These are phyloP conservation scores for Lactifluus subvellereus DNA, from an alignment of 768 basidiomycete species.

Conservation along the genomic window DNA sequence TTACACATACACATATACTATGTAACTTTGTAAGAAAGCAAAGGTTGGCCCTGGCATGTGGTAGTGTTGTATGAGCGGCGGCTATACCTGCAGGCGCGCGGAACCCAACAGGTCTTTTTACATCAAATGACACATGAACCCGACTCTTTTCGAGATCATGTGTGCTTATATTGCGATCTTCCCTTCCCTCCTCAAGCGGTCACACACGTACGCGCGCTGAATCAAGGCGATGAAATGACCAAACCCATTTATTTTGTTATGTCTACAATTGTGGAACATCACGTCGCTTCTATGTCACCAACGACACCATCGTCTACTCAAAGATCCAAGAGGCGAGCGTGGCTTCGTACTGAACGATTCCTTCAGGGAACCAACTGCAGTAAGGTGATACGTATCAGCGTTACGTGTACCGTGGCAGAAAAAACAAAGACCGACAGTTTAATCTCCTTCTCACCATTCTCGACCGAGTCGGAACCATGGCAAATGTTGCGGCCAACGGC, in stretches of 20 bases:
- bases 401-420: not conserved
- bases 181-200: not conserved
- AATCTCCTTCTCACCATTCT: conserved; percentile 93
- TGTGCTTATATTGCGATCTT: not conserved
- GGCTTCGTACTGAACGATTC: conserved; percentile 63
- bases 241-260: not conserved
- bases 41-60: not conserved
- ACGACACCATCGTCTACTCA: conserved; percentile 46
- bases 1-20: not conserved
- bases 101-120: not conserved
- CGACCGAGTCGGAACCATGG: conserved; percentile 86
- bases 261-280: conserved; percentile 11
- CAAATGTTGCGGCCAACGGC: conserved; percentile 94
- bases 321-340: conserved; percentile 69
- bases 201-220: not conserved
- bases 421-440: conserved; percentile 53
- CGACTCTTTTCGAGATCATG: not conserved
- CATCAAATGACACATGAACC: not conserved
- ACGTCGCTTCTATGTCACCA: not conserved
- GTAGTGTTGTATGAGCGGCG: not conserved
- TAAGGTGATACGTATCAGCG: conserved; percentile 20
- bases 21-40: not conserved
- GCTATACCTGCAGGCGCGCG: not conserved
- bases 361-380: conserved; percentile 88
- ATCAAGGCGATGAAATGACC: not conserved